Base-by-base conservation (phyloP, 108 stramenopile species). In the Cyclostephanos tholiformis region DNA sequence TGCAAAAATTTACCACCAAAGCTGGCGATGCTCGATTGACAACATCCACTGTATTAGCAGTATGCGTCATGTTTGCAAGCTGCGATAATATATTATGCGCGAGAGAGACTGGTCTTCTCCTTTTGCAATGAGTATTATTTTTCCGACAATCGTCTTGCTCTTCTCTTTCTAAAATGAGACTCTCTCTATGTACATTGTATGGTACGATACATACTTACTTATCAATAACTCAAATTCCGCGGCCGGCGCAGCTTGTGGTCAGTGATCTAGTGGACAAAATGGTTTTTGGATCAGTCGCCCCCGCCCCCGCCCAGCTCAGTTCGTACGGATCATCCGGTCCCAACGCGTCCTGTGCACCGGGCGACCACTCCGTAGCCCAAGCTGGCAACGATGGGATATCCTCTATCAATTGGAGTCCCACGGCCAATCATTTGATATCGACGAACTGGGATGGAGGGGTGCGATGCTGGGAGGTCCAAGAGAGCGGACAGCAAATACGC, bases 391-490 rank as follows among this genome's bases (percentile, higher is more conserved):
- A 96, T 72, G 91, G 91, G 7, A 90, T 92, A 38, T 89, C 88
- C 32, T 80, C 74, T 19, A 48, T 94, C 32, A 70, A 58, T 17
- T 96, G 93, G 91, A 86, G 84, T 59, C 88, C 91, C 14, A 86
- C 82, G 20, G 83, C 89, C 17, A 94, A 94, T 80, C 76, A 83
- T 67, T 69, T 96, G 32, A 80, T 90, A 5, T 82, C 84, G 44
- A 72, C 86, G 27, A 92, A 90, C 69, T 96, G 95, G 95, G 95
- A 94, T 63, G 74, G 80, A n/a, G 89, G 89, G 9, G 87, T 96
- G 30, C 85, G 91, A 41, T 90, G 88, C 66, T 96, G 93, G 93
- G 93, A 96, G 84, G 88, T 86, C 1, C 89, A 89, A 68, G 89
- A 87, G 60, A 88, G 89, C 69, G 82, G 77, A 50, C 88, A 87